Evolutionary conservation across 1,284 basidiomycete genomes (phyloP).

Genomic region (Cryptococcus hybrid): DNA sequence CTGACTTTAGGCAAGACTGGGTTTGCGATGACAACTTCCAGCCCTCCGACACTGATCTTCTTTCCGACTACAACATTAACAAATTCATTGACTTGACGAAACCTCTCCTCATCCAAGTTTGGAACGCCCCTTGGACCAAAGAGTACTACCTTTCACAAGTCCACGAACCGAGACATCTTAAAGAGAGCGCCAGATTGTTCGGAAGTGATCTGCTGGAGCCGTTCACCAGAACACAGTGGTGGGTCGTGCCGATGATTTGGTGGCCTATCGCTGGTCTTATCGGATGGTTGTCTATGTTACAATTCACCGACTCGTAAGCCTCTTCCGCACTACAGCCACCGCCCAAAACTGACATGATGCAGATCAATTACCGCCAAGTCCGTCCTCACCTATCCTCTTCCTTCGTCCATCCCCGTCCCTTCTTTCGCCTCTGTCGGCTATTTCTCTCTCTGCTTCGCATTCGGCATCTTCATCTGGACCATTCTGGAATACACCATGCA

Average conservation of each 20-base stretch:
- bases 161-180: conserved; percentile 89
- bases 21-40: conserved; percentile 82
- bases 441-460: conserved; percentile 64
- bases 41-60: conserved; percentile 78
- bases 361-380: conserved; percentile 25
- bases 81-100: conserved; percentile 89
- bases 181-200: conserved; percentile 84
- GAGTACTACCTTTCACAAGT: conserved; percentile 95
- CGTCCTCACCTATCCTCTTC: conserved; percentile 28
- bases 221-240: conserved; percentile 90
- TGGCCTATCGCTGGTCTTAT: conserved; percentile 81
- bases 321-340: background rate
- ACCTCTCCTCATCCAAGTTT: conserved; percentile 59
- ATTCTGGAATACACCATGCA: conserved; percentile 94
- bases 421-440: conserved; percentile 46
- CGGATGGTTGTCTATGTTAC: conserved; percentile 72
- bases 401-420: conserved; percentile 26
- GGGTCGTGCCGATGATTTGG: conserved; percentile 90
- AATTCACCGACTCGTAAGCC: conserved; percentile 63
- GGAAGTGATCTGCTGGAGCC: conserved; percentile 76
- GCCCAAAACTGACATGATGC: conserved; percentile 11
- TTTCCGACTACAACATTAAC: conserved; percentile 77
- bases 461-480: conserved; percentile 91
- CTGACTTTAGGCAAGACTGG: conserved; percentile 61
- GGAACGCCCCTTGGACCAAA: conserved; percentile 60